These are phyloP conservation scores for Dryas drummondii DNA, from an alignment of 306 rosid species.

Conservation along the genomic window DNA sequence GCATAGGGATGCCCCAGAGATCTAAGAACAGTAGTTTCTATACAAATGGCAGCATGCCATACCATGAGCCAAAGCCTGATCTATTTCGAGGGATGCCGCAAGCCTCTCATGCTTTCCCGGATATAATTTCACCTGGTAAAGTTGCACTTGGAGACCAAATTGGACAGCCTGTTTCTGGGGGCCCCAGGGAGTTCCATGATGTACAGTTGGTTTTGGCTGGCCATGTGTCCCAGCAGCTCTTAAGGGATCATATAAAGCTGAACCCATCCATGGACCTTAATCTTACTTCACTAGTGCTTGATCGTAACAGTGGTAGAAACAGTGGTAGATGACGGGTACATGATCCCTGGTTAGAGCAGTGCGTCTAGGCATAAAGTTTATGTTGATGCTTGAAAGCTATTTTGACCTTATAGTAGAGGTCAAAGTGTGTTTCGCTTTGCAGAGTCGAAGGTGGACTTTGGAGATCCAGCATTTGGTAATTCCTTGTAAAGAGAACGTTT, in stretches of 20 bases:
- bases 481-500: conserved; percentile 18
- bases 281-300: conserved; percentile 31
- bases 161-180: conserved; percentile 36
- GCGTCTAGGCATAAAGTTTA: not conserved
- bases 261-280: conserved; percentile 35
- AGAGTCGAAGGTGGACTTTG: not conserved
- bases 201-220: conserved; percentile 48
- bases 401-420: not conserved
- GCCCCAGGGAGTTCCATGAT: conserved; percentile 36
- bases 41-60: conserved; percentile 34
- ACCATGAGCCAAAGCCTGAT: conserved; percentile 47
- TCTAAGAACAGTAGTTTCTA: conserved; percentile 29
- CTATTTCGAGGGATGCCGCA: conserved; percentile 41
- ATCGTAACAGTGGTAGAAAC: conserved; percentile 21
- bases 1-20: conserved; percentile 39
- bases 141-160: conserved; percentile 39
- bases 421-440: not conserved
- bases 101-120: conserved; percentile 39
- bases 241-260: conserved; percentile 48
- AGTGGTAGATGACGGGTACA: conserved; percentile 18
- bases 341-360: conserved; percentile 18
- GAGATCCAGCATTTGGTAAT: conserved; percentile 27
- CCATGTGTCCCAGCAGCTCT: conserved; percentile 53
- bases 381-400: not conserved
- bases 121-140: conserved; percentile 39